A percentile compares a stretch with the other conserved stretches of the same genome.
Conservation (phyloP, 805 yeast species). For the Pichia pseudocactophila region DNA sequence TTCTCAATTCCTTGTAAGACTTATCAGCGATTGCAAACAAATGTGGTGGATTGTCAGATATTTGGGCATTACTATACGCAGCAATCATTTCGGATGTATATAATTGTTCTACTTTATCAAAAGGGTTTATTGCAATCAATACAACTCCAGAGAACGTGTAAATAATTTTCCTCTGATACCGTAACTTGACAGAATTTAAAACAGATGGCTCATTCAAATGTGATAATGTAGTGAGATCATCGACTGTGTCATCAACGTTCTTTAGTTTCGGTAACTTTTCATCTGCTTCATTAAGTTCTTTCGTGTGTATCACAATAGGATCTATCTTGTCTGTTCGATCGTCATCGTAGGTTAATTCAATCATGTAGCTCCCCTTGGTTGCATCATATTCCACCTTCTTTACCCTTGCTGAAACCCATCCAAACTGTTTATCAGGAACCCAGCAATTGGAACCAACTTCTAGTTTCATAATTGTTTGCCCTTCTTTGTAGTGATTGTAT, state of each 20-base stretch:
- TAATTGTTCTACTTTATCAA: conserved; percentile 79
- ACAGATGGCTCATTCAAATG: conserved; percentile 96
- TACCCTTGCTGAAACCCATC: conserved; percentile 69
- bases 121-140: conserved; percentile 91
- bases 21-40: conserved; percentile 96
- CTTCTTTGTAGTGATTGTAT: too few relatives aligned
- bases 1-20: conserved; percentile 88
- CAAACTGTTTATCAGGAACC: conserved; percentile 63
- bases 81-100: conserved; percentile 87
- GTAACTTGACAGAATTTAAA: conserved; percentile 81
- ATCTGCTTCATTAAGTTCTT: conserved; percentile 40
- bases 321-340: conserved; percentile 24
- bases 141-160: conserved; percentile 97
- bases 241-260: conserved; percentile 92
- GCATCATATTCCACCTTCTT: conserved; percentile 24
- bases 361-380: conserved; percentile 32
- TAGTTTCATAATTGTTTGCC: too few relatives aligned
- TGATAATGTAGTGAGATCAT: conserved; percentile 85
- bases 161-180: conserved; percentile 81
- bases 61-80: conserved; percentile 82
- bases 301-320: conserved; percentile 38
- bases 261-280: conserved; percentile 66
- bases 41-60: conserved; percentile 95
- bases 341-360: conserved; percentile 48
- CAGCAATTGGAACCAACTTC: conserved; percentile 46